Conservation (phyloP, 2,329 filamentous ascomycete species). For the Hypoxylon sp. region DNA sequence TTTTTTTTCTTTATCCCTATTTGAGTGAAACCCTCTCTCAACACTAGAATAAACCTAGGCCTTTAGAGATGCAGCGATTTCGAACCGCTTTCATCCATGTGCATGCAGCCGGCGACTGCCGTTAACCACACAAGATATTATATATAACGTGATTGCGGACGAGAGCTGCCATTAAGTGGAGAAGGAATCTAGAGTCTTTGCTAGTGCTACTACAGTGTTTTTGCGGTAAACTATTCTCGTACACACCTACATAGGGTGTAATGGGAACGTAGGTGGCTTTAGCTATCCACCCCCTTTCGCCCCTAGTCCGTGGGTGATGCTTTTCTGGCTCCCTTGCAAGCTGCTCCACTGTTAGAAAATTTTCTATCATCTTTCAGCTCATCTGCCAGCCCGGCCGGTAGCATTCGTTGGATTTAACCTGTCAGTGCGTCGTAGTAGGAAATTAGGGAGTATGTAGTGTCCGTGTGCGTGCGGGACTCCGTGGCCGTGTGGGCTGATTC, state of each 20-base stretch:
- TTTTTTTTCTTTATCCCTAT: constrained; percentile 1
- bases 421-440: constrained; percentile 24
- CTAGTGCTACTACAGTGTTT: constrained; percentile 36
- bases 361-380: constrained; percentile 23
- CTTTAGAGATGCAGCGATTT: constrained; percentile 30
- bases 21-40: constrained; percentile 19
- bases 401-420: constrained; percentile 17
- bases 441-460: constrained; percentile 8
- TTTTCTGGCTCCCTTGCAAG: constrained; percentile 7
- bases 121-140: constrained; percentile 24
- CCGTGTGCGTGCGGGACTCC: constrained; percentile 24
- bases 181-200: constrained; percentile 24
- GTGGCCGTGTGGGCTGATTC: constrained; percentile 34
- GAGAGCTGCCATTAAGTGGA: constrained; percentile 36
- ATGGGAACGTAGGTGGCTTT: constrained; percentile 32
- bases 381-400: constrained; percentile 13
- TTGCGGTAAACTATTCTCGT: constrained; percentile 38
- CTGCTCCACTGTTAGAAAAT: constrained; percentile 12
- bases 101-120: constrained; percentile 37
- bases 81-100: constrained; percentile 38
- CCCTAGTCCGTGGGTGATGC: constrained; percentile 1
- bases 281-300: constrained; percentile 15
- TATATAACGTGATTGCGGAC: constrained; percentile 39
- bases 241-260: constrained; percentile 34
- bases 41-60: constrained; percentile 17